Base-by-base conservation (phyloP, 352 stramenopile species). In the Phytophthora sp. region DNA sequence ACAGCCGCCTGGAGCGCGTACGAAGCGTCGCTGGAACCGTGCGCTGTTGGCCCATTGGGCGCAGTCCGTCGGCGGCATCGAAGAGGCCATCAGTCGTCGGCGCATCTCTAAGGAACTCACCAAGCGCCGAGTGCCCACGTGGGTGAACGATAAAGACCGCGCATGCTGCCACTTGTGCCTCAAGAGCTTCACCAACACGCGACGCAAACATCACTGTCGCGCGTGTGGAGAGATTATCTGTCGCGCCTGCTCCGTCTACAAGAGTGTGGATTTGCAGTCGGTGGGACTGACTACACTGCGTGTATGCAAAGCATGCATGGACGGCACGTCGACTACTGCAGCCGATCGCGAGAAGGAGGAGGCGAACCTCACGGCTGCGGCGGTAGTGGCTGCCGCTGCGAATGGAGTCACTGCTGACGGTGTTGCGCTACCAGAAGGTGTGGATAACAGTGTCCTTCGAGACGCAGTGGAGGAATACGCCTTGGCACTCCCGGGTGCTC, bases 161-260 rank as follows among this genome's bases (percentile, higher is more conserved):
- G 78, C 83, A 44, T 94, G 86, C 68, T 94, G 86, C 62, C 82
- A 92, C 50, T 63, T 94, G 42, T 94, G 86, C 39, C 71, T 94
- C 18, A 93, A 92, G 74, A 90, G 81, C 9, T 94, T 94, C 61
- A 88, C 81, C 24, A 91, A 84, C 69, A 92, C 84, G 47, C 69
- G 86, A 4, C 81, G 86, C 23, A 88, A 89, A 63, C 86, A 95
- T 58, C 86, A 95, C 69, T 93, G 84, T 65, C 82, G 86, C 18
- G 82, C 80, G 1, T 95, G 86, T 39, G 84, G 86, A n/a, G 86
- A 95, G 71, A 88, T 95, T 58, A 95, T 95, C 51, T 95, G 86
- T 60, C 78, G 84, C 50, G 75, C 71, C 35, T 95, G 86, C 57
- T 93, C 82, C n/a, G 55, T 91, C 16, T 90, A 90, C 73, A 89